Evolutionary conservation across 768 basidiomycete species (phyloP).

Genomic region (Auricularia sp.): DNA sequence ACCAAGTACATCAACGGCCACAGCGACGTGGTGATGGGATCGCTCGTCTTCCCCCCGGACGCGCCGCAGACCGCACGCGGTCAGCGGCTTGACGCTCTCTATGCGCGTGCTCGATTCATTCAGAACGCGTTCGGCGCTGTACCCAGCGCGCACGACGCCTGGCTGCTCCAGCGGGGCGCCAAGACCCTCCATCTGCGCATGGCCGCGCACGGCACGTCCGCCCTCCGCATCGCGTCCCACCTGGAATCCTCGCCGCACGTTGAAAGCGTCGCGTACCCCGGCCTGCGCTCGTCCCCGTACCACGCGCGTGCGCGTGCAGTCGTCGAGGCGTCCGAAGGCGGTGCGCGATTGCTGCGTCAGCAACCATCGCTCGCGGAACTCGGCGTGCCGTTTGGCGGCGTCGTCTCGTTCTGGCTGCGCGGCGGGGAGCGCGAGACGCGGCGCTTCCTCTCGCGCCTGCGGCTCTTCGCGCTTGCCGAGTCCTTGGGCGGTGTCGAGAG

Average conservation of each 20-base stretch:
- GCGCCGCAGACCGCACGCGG: constrained; percentile 27
- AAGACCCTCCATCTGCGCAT: constrained; percentile 89
- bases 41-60: constrained; percentile 50
- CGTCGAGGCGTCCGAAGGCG: constrained; percentile 17
- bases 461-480: constrained; percentile 77
- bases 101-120: constrained; percentile 63
- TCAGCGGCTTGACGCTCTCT: constrained; percentile 22
- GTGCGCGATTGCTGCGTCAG: neutral
- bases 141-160: constrained; percentile 77
- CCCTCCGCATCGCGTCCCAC: constrained; percentile 58
- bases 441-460: constrained; percentile 51
- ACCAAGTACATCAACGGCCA: constrained; percentile 94
- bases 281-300: constrained; percentile 55
- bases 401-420: constrained; percentile 63
- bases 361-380: constrained; percentile 8
- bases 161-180: constrained; percentile 81
- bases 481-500: constrained; percentile 88
- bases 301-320: constrained; percentile 49
- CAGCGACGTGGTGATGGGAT: constrained; percentile 88
- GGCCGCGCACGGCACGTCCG: constrained; percentile 78
- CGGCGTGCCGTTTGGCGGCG: constrained; percentile 85
- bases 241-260: constrained; percentile 49
- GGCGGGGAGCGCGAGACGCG: constrained; percentile 38
- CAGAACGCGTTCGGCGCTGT: constrained; percentile 84
- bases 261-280: constrained; percentile 81